Evolutionary conservation across 495 filamentous ascomycete genomes (phyloP).

Genomic region (Trichodelitschia bisporula): DNA sequence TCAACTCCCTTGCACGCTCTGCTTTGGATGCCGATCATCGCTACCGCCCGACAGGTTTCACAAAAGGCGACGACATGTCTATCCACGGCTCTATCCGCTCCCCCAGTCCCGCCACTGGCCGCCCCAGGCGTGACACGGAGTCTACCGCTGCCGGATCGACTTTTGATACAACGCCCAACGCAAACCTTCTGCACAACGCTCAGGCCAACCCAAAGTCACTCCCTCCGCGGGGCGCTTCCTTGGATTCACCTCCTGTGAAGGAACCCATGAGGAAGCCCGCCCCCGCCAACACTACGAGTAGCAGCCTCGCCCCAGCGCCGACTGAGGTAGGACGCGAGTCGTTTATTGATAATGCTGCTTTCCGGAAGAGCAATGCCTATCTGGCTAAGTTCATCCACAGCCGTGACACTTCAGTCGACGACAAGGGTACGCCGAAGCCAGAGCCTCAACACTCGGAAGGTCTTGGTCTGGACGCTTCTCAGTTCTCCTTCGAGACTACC

Average conservation of each 20-base stretch:
- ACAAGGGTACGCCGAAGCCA: no score
- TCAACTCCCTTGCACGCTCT: conserved; percentile 59
- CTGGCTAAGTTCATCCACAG: conserved; percentile 20
- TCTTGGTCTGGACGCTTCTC: background rate
- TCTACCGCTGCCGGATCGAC: no score
- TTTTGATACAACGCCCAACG: no score
- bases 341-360: conserved; percentile 12
- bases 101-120: no score
- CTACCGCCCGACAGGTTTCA: conserved; percentile 48
- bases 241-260: conserved; percentile 1
- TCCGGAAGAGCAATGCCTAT: conserved; percentile 21
- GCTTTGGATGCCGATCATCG: conserved; percentile 51
- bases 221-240: conserved; percentile 19
- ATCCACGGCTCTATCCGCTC: conserved; percentile 23
- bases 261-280: conserved; percentile 6
- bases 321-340: conserved; percentile 11
- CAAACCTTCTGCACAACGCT: conserved; percentile 35
- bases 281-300: conserved; percentile 2
- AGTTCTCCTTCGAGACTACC: background rate
- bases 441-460: no score
- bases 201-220: conserved; percentile 38
- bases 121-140: no score
- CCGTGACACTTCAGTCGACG: conserved; percentile 11
- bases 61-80: conserved; percentile 25
- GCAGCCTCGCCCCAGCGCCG: conserved; percentile 4